Evolutionary conservation across 2,329 filamentous ascomycete genomes (phyloP).

Genomic region (Ceratocystis colombiana): DNA sequence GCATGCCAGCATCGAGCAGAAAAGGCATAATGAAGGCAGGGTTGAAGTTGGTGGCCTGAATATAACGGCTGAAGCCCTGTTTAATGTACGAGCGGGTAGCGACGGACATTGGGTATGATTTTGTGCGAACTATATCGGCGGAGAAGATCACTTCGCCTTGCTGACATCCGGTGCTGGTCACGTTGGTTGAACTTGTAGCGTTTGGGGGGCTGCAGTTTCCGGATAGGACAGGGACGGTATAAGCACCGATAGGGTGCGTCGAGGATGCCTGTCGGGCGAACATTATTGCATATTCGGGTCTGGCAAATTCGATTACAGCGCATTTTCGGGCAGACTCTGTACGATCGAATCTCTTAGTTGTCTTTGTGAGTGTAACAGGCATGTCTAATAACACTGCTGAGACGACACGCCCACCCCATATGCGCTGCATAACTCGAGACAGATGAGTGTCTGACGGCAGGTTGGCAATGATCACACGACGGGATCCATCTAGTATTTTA

Average conservation of each 20-base stretch:
- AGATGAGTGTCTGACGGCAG: slow-evolving; percentile 27
- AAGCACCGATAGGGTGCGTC: slow-evolving; percentile 13
- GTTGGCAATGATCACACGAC: slow-evolving; percentile 28
- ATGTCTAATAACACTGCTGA: slow-evolving; percentile 6
- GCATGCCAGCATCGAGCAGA: slow-evolving; percentile 6
- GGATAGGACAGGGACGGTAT: neutral
- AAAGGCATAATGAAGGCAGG: slow-evolving; percentile 18
- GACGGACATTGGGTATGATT: slow-evolving; percentile 22
- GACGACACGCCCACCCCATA: slow-evolving; percentile 24
- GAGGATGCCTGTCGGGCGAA: slow-evolving; percentile 13
- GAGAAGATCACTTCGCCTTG: neutral
- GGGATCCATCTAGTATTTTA: slow-evolving; percentile 22
- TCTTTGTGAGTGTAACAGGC: neutral
- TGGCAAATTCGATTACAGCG: slow-evolving; percentile 22
- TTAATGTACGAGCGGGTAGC: slow-evolving; percentile 19
- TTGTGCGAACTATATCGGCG: neutral
- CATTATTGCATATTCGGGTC: slow-evolving; percentile 4
- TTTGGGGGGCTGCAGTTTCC: neutral
- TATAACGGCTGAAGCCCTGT: slow-evolving; percentile 22
- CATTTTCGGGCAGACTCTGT: neutral
- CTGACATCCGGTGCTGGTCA: neutral
- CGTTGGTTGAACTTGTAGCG: too few relatives aligned
- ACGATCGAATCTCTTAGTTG: neutral
- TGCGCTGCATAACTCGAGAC: slow-evolving; percentile 16
- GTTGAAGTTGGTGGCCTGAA: slow-evolving; percentile 18